Base-by-base conservation (phyloP, 805 yeast genomes). In the Candida insectorum region DNA sequence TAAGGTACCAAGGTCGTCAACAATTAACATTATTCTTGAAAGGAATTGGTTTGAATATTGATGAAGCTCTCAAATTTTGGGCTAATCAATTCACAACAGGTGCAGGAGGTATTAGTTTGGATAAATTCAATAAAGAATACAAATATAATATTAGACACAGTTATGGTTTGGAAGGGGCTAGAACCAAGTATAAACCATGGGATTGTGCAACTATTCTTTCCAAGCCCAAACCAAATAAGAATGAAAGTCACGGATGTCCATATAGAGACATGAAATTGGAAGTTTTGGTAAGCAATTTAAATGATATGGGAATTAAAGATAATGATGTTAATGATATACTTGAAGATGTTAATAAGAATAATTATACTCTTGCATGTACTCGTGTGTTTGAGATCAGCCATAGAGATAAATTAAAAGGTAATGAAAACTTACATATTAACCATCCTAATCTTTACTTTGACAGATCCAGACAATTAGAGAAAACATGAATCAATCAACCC, bases 381-480 rank as follows among this genome's bases (percentile, higher is more conserved):
- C 74, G 85, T 51, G 96, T 86, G 3, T 85, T 86, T 58, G 97
- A 89, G 50, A 57, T 76, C 12, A 74, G 86, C 19, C 82, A 79
- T 47, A 66, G 66, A 35, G 68, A 51, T 29, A 58, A 69, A 39
- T 57, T 70, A 33, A 48, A 44, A 19, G 53, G 56, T 26, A 56
- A 59, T 16, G 82, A 77, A 37, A 79, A 75, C 39, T 68, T 76
- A 29, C 76, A 77, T 43, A 83, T 91, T 36, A 75, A 75, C 12
- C 95, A 88, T 62, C 97, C 98, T 4, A 88, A 89, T 52, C 71
- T 82, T 41, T 93, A 88, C 60, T 91, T 82, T 54, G 91, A 84
- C 43, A 71, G 94, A 47, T 77, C 85, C 17, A 65, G 81, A 43
- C 78, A 77, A 42, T 59, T 78, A 38, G 80, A 73, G 33, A 34